Evolutionary conservation across 2,329 filamentous ascomycete genomes (phyloP).

Genomic region (Talaromyces funiculosus): DNA sequence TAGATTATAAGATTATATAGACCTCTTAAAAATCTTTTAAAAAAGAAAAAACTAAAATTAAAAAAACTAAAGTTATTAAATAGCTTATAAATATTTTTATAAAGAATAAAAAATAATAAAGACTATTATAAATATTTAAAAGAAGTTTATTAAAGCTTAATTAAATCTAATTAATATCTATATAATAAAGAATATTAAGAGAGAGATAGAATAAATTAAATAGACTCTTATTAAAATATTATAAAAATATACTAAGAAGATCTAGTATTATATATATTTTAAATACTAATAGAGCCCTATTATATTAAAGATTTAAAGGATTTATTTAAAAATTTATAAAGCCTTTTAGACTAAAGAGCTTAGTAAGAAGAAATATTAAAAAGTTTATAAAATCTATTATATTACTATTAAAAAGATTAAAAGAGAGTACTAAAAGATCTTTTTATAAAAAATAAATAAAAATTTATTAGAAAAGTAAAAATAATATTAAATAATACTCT

Average conservation of each 20-base stretch:
- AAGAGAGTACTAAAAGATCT: neutral
- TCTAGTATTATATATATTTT: neutral
- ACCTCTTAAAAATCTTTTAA: neutral
- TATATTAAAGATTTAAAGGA: neutral
- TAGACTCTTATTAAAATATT: neutral
- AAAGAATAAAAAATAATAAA: no score
- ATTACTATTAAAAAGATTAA: no score
- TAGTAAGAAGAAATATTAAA: no score
- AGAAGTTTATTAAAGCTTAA: neutral
- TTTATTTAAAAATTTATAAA: neutral
- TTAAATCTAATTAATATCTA: neutral
- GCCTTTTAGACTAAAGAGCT: neutral
- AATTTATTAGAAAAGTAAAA: neutral
- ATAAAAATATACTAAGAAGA: neutral
- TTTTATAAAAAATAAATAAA: neutral
- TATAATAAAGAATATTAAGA: neutral
- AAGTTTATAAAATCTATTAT: neutral
- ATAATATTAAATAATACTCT: neutral
- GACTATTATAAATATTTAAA: neutral
- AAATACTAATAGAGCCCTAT: neutral
- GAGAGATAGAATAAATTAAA: neutral
- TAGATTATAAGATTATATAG: neutral
- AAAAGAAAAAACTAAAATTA: neutral
- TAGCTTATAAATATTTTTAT: no score
- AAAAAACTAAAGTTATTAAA: no score